Evolutionary conservation across 441 rosid species (phyloP), one percentile per base, ranked within the genome.

Genomic region (Syzygium malaccense): DNA sequence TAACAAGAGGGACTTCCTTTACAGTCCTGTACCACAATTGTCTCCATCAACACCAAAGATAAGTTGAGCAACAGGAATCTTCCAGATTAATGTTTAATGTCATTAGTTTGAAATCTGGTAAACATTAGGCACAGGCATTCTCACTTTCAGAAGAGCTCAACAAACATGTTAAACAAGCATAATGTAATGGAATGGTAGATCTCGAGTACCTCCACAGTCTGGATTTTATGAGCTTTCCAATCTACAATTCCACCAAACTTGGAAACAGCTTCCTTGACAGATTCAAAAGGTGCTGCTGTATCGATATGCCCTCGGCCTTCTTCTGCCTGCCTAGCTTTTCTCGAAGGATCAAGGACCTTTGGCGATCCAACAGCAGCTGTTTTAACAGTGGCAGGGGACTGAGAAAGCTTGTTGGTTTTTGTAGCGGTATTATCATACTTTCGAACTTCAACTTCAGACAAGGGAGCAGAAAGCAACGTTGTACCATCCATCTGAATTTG

Each of bases 231-330:
- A 60, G 99, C 98, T 92, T 97, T 98, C 99, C 99, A 98, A 91
- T 98, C 99, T 15, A 95, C 97, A 86, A 97, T 98, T 90, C 99
- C 99, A 48, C 99, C 99, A 85, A 98, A 97, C 92, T 93, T 97
- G 48, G 99, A 96, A 86, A 98, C 99, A 86, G 95, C 99, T 91
- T 95, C 95, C 92, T 98, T 98, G 86, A 98, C 99, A 11, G 99
- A 98, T 90, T 98, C 98, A 87, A 98, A 92, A 58, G 99, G 99
- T 26, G 98, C 95, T 30, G 95, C 93, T 45, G 99, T 97, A 89
- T 98, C 99, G 86, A 98, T 94, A 32, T 95, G 86, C 68, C 98
- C 98, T 92, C 92, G 92, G 68, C 87, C 92, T 86, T 89, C 89
- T 25, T 89, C 93, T 17, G 12, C 86, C 88, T 64, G 91, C 51